A percentile compares a stretch with the other conserved stretches of the same genome.
These are phyloP conservation scores for Ceratocystis colombiana DNA, from an alignment of 2,329 filamentous ascomycete species.

Conservation along the genomic window DNA sequence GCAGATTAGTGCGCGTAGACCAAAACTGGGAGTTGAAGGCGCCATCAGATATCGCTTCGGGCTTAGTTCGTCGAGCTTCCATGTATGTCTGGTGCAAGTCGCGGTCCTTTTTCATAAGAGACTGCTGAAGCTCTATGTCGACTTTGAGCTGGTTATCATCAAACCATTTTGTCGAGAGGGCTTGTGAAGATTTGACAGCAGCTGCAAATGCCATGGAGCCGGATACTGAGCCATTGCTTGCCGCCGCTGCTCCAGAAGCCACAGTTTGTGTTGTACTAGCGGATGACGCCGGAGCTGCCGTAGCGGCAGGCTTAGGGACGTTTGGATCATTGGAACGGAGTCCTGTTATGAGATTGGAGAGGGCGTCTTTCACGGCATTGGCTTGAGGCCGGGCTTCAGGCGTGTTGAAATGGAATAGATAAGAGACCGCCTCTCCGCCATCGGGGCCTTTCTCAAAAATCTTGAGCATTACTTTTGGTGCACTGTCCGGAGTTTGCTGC, in stretches of 20 bases:
- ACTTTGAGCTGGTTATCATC: constrained; percentile 68
- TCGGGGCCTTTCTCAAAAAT: constrained; percentile 64
- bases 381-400: constrained; percentile 70
- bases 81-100: constrained; percentile 73
- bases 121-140: constrained; percentile 77
- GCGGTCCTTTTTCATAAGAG: constrained; percentile 70
- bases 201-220: constrained; percentile 69
- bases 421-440: constrained; percentile 52
- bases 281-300: constrained; percentile 28
- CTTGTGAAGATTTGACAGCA: constrained; percentile 48
- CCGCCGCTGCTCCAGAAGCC: constrained; percentile 22
- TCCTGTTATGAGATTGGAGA: constrained; percentile 67
- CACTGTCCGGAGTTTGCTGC: constrained; percentile 84
- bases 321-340: constrained; percentile 48
- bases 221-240: constrained; percentile 35
- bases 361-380: constrained; percentile 68
- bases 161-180: constrained; percentile 55
- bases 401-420: constrained; percentile 86
- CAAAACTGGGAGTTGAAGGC: constrained; percentile 91
- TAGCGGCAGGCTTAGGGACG: constrained; percentile 40
- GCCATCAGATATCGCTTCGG: constrained; percentile 66
- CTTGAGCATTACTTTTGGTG: constrained; percentile 85
- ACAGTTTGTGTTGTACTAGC: constrained; percentile 28
- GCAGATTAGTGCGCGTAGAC: constrained; percentile 74
- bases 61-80: constrained; percentile 72